Evolutionary conservation across 2,329 filamentous ascomycete genomes (phyloP).

Genomic region (Aspergillus puulaauensis): DNA sequence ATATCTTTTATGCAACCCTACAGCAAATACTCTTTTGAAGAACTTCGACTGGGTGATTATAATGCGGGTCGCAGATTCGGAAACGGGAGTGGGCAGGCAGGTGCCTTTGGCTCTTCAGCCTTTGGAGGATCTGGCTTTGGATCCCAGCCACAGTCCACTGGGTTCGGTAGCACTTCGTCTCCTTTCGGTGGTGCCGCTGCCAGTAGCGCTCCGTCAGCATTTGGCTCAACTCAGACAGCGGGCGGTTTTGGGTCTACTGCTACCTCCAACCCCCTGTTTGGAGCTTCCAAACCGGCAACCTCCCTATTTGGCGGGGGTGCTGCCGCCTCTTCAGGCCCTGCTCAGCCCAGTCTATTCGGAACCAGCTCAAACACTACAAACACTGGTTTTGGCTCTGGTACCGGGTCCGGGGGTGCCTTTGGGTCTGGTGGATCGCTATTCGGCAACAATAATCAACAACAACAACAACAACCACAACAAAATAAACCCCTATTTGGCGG

Average conservation of each 20-base stretch:
- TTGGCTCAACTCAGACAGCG: conserved; percentile 45
- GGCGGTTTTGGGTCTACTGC: conserved; percentile 37
- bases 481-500: conserved; percentile 35
- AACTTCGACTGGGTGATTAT: conserved; percentile 82
- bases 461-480: conserved; percentile 23
- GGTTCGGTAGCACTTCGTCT: conserved; percentile 47
- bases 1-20: conserved; percentile 50
- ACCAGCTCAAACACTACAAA: conserved; percentile 17
- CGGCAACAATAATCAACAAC: conserved; percentile 37
- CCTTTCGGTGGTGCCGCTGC: conserved; percentile 35
- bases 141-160: conserved; percentile 41
- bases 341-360: conserved; percentile 41
- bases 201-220: conserved; percentile 40
- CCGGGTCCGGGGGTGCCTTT: conserved; percentile 30
- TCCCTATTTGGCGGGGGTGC: conserved; percentile 35
- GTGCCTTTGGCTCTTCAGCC: conserved; percentile 73
- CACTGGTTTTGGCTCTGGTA: conserved; percentile 19
- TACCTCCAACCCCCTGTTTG: conserved; percentile 43
- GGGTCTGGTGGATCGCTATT: conserved; percentile 43
- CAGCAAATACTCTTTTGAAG: conserved; percentile 84
- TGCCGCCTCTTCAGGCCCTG: conserved; percentile 23
- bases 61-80: conserved; percentile 80
- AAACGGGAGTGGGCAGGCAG: conserved; percentile 75
- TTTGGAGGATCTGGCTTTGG: conserved; percentile 51
- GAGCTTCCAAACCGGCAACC: conserved; percentile 43